phyloP scores from a whole-genome alignment of 225 moss, liverwort and hornwort genomes.

The Asterella californica region DNA sequence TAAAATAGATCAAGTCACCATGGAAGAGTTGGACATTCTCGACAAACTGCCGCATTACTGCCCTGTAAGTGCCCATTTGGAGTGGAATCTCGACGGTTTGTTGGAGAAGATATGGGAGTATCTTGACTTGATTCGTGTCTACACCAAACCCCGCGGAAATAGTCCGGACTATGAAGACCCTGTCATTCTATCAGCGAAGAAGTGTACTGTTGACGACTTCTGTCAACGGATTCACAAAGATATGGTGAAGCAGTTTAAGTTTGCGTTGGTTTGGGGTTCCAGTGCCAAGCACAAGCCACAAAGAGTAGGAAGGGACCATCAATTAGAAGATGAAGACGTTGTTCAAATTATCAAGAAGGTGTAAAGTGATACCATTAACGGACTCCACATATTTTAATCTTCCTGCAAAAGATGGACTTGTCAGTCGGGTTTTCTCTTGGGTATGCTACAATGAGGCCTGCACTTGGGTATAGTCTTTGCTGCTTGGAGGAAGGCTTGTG shows the following conservation, averaged over 20 bases:
- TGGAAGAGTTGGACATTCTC: slow-evolving; percentile 83
- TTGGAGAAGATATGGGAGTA: slow-evolving; percentile 95
- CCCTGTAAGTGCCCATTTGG: slow-evolving; percentile 94
- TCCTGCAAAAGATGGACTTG: not conserved
- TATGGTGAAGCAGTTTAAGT: slow-evolving; percentile 93
- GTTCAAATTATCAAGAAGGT: slow-evolving; percentile 99
- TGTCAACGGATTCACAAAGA: slow-evolving; percentile 89
- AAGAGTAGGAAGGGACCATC: slow-evolving; percentile 88
- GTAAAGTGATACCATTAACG: slow-evolving; percentile 25
- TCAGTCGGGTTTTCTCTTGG: not conserved
- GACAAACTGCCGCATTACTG: slow-evolving; percentile 91
- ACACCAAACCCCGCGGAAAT: slow-evolving; percentile 80
- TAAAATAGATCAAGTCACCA: slow-evolving; percentile 90
- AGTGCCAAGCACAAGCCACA: slow-evolving; percentile 95
- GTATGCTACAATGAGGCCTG: not conserved
- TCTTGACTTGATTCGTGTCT: slow-evolving; percentile 82
- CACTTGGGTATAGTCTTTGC: not conserved
- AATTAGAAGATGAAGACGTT: slow-evolving; percentile 83
- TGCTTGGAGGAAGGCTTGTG: not conserved
- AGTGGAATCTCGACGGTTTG: slow-evolving; percentile 93
- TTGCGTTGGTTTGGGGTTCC: slow-evolving; percentile 93
- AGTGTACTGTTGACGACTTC: slow-evolving; percentile 77
- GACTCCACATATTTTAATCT: too few species aligned
- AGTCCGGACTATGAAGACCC: slow-evolving; percentile 97
- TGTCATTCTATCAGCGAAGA: slow-evolving; percentile 80